These are phyloP conservation scores for Solidago caesia DNA, from an alignment of 129 eudicot genomes.

Conservation along the genomic window DNA sequence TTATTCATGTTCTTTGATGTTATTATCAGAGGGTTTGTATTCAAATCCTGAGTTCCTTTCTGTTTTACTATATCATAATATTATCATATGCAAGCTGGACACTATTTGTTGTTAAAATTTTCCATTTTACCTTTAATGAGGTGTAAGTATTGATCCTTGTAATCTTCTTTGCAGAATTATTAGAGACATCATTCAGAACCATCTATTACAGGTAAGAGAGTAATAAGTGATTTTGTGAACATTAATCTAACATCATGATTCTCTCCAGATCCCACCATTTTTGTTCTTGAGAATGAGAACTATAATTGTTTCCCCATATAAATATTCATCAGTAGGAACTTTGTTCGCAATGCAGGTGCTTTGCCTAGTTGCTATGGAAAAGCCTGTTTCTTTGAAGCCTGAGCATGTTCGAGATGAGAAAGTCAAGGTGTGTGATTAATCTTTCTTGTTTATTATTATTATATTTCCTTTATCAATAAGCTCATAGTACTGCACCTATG, in stretches of 20 bases:
- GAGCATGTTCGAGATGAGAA: slow-evolving; percentile 99
- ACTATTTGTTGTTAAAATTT: background rate
- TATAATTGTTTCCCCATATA: background rate
- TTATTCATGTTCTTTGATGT: background rate
- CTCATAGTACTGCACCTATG: background rate
- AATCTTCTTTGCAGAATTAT: slow-evolving; percentile 66
- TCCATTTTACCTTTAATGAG: background rate
- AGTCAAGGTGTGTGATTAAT: slow-evolving; percentile 69
- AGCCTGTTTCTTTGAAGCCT: slow-evolving; percentile 87
- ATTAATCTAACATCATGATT: background rate
- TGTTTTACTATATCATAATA: too few species aligned
- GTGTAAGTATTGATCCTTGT: background rate
- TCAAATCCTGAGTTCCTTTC: background rate
- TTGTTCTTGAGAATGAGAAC: background rate
- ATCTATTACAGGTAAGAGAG: slow-evolving; percentile 77
- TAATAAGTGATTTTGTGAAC: background rate
- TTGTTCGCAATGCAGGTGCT: slow-evolving; percentile 54
- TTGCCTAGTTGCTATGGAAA: slow-evolving; percentile 96
- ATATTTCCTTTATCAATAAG: background rate
- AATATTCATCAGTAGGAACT: background rate
- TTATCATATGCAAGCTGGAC: too few species aligned
- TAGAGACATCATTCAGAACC: slow-evolving; percentile 98
- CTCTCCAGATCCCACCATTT: background rate
- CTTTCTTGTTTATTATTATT: background rate
- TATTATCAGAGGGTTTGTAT: background rate